A percentile compares a stretch with the other conserved stretches of the same genome.
Evolutionary conservation across 176 grass and related monocot species (phyloP).

Genomic region (Rhipidocladum racemiflorum): DNA sequence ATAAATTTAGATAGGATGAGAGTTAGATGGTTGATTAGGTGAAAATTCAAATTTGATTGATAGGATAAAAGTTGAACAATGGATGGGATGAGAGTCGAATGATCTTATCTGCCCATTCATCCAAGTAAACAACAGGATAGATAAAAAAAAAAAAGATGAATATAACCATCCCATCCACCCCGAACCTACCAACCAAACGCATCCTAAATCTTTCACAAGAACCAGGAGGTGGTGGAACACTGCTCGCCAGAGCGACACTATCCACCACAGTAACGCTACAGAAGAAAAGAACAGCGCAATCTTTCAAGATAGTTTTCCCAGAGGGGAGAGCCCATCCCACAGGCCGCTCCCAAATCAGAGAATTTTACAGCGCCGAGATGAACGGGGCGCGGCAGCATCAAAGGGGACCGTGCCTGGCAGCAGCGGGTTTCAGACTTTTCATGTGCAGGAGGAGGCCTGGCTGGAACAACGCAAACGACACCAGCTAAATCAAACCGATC

Average conservation of each 20-base stretch:
- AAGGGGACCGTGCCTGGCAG: conserved; percentile 25
- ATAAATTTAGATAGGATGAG: too few species aligned
- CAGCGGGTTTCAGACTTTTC: conserved; percentile 28
- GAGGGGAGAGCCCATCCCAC: not conserved
- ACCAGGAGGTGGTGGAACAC: not conserved
- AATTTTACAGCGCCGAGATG: conserved; percentile 27
- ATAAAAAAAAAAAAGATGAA: too few species aligned
- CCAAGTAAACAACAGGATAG: too few species aligned
- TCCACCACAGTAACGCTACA: not conserved
- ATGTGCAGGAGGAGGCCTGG: conserved; percentile 23
- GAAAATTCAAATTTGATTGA: too few species aligned
- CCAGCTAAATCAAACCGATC: conserved; percentile 19
- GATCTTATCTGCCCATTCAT: too few species aligned
- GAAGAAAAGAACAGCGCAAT: not conserved
- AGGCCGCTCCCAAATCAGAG: not conserved
- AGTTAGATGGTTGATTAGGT: too few species aligned
- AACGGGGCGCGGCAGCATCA: not conserved
- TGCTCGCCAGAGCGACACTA: not conserved
- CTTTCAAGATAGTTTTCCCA: not conserved
- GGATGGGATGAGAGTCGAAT: too few species aligned
- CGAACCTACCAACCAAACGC: too few species aligned
- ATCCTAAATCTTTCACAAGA: too few species aligned
- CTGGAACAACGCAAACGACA: conserved; percentile 27
- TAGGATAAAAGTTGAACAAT: too few species aligned
- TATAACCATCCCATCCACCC: too few species aligned